Percentiles rank a stretch among this genome's conserved stretches.
Conservation (phyloP, 2,329 filamentous ascomycete genomes). For the Zymoseptoria ardabiliae region DNA sequence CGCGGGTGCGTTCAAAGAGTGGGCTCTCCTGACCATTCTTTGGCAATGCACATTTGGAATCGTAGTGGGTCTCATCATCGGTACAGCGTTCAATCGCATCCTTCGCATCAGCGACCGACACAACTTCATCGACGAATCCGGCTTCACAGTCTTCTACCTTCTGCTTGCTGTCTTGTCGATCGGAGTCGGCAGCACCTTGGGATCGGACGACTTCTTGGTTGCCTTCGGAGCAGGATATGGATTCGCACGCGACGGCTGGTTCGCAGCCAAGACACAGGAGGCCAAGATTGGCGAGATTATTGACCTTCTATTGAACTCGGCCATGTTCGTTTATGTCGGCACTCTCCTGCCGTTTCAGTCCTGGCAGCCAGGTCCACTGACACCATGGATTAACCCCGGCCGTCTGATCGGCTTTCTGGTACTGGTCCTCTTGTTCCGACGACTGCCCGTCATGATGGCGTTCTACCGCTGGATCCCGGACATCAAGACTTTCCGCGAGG, state of each 20-base stretch:
- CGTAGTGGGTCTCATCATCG: slow-evolving; percentile 42
- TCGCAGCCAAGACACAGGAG: slow-evolving; percentile 40
- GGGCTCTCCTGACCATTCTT: slow-evolving; percentile 47
- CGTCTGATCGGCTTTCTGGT: slow-evolving; percentile 41
- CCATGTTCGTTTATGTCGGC: slow-evolving; percentile 51
- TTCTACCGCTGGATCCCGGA: slow-evolving; percentile 44
- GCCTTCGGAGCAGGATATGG: slow-evolving; percentile 50
- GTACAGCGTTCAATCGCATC: slow-evolving; percentile 40
- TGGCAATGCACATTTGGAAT: slow-evolving; percentile 49
- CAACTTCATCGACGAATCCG: slow-evolving; percentile 42
- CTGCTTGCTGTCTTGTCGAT: slow-evolving; percentile 47
- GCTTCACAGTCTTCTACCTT: slow-evolving; percentile 50
- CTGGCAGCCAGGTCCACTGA: slow-evolving; percentile 35
- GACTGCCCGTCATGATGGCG: slow-evolving; percentile 45
- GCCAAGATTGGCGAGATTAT: slow-evolving; percentile 44
- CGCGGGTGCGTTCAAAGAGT: slow-evolving; percentile 41
- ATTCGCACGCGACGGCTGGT: slow-evolving; percentile 50
- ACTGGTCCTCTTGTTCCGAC: slow-evolving; percentile 46
- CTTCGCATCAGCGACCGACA: slow-evolving; percentile 41
- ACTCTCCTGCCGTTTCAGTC: slow-evolving; percentile 46
- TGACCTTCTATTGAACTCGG: slow-evolving; percentile 49
- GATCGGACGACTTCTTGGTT: slow-evolving; percentile 50
- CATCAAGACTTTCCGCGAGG: slow-evolving; percentile 45
- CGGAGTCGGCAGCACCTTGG: slow-evolving; percentile 45
- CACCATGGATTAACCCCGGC: slow-evolving; percentile 34